phyloP scores from a whole-genome alignment of 495 filamentous ascomycete genomes.

The Penicillium parvum region DNA sequence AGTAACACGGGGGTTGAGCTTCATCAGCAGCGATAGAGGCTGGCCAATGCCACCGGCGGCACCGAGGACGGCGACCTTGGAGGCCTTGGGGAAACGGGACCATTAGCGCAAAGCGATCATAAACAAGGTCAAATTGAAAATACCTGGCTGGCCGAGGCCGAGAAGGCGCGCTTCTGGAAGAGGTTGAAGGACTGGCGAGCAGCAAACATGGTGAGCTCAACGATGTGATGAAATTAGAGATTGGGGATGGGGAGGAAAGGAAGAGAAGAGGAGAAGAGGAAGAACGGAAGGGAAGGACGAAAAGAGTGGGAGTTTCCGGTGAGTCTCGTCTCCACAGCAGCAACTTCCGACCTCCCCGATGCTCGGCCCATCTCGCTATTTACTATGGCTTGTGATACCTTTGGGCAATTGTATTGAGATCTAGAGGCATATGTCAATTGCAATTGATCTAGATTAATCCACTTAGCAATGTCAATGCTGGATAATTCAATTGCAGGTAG shows the following conservation, averaged over 20 bases:
- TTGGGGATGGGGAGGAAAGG: neutral
- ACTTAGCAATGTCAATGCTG: no score
- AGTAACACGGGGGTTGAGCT: constrained; percentile 91
- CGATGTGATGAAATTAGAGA: no score
- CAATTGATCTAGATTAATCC: neutral
- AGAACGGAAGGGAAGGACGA: constrained; percentile 5
- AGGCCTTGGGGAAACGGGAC: constrained; percentile 54
- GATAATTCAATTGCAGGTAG: no score
- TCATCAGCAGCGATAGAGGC: constrained; percentile 93
- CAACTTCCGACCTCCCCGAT: constrained; percentile 21
- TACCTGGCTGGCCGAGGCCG: constrained; percentile 86
- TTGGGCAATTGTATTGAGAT: neutral
- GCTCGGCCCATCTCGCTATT: constrained; percentile 15
- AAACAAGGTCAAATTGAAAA: constrained; percentile 18
- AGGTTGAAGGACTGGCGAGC: constrained; percentile 65
- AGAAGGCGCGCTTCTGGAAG: constrained; percentile 88
- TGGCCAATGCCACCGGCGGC: constrained; percentile 97
- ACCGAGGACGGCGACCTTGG: constrained; percentile 95
- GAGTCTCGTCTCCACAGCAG: constrained; percentile 15
- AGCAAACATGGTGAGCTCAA: constrained; percentile 61
- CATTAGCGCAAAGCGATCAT: constrained; percentile 31
- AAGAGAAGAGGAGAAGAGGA: constrained; percentile 6
- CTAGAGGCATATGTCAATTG: neutral
- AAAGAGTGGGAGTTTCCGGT: constrained; percentile 4
- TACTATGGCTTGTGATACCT: neutral